phyloP scores from a whole-genome alignment of 352 stramenopile species.

The Globisporangium cystogenes region DNA sequence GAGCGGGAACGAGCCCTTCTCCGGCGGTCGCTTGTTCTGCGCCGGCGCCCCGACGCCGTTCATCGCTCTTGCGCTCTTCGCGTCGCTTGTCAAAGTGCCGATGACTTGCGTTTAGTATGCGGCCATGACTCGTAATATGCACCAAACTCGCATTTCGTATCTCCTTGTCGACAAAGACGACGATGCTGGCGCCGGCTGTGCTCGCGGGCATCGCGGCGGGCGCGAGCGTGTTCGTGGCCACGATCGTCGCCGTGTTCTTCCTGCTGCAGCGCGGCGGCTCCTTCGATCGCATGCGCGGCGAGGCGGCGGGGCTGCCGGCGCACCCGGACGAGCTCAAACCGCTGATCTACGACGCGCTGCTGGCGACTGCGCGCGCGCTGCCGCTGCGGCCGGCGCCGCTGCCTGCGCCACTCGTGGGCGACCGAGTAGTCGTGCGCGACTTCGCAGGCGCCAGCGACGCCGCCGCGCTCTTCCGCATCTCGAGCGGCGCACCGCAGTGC shows the following conservation, averaged over 20 bases:
- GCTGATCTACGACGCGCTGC: slow-evolving; percentile 85
- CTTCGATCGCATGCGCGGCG: slow-evolving; percentile 84
- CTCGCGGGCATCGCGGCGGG: slow-evolving; percentile 76
- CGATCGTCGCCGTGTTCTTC: slow-evolving; percentile 78
- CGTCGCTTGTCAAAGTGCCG: not conserved
- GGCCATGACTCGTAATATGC: too few relatives aligned
- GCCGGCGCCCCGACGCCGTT: slow-evolving; percentile 71
- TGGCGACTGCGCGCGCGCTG: slow-evolving; percentile 38
- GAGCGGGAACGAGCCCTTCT: slow-evolving; percentile 89
- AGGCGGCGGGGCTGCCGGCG: slow-evolving; percentile 60
- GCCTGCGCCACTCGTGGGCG: slow-evolving; percentile 30
- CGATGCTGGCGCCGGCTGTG: slow-evolving; percentile 54
- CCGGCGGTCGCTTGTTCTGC: slow-evolving; percentile 70
- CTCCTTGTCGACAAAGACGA: too few relatives aligned
- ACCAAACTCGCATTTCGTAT: too few relatives aligned
- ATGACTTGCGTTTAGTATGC: not conserved
- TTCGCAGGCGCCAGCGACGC: slow-evolving; percentile 26
- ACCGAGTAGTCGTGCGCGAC: slow-evolving; percentile 40
- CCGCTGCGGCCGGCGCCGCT: not conserved
- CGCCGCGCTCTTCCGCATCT: slow-evolving; percentile 36
- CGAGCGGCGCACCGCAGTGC: slow-evolving; percentile 34
- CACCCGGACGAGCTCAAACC: slow-evolving; percentile 65
- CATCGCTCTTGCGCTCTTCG: slow-evolving; percentile 25
- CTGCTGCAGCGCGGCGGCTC: slow-evolving; percentile 79
- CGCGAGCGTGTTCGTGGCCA: slow-evolving; percentile 77